Percentiles rank a stretch among this genome's conserved stretches.
Evolutionary conservation across 441 rosid genomes (phyloP).

Genomic region (Biscutella laevigata): DNA sequence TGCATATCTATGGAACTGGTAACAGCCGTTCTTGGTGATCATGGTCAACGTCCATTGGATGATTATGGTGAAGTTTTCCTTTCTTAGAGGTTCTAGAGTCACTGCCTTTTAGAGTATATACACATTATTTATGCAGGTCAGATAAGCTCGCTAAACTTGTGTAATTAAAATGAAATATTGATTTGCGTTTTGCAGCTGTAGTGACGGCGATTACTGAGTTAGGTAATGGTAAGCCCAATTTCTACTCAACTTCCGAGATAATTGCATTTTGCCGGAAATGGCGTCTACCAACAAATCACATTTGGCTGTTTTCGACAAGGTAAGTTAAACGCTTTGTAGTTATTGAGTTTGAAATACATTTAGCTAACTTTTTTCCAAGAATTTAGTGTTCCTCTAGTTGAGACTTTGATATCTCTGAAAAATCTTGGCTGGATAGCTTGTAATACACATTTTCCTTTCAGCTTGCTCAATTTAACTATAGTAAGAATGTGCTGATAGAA

Average conservation of each 20-base stretch:
- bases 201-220: slow-evolving; percentile 94
- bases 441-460: neutral
- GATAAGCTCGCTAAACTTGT: slow-evolving; percentile 1
- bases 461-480: no score
- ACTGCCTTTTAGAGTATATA: no score
- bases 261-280: slow-evolving; percentile 81
- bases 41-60: slow-evolving; percentile 84
- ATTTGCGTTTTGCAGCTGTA: slow-evolving; percentile 49
- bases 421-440: neutral
- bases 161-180: slow-evolving; percentile 4
- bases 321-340: slow-evolving; percentile 23
- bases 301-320: slow-evolving; percentile 95
- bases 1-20: slow-evolving; percentile 98
- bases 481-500: neutral
- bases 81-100: slow-evolving; percentile 1
- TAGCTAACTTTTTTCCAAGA: no score
- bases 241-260: slow-evolving; percentile 86
- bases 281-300: slow-evolving; percentile 88
- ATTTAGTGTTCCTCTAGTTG: no score
- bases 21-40: slow-evolving; percentile 97
- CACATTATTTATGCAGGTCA: neutral
- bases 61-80: slow-evolving; percentile 55
- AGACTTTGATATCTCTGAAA: neutral
- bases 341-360: no score
- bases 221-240: slow-evolving; percentile 82